A percentile compares a stretch with the other conserved stretches of the same genome.
Evolutionary conservation across 2,329 filamentous ascomycete genomes (phyloP).

Genomic region (Cladobotryum protrusum): DNA sequence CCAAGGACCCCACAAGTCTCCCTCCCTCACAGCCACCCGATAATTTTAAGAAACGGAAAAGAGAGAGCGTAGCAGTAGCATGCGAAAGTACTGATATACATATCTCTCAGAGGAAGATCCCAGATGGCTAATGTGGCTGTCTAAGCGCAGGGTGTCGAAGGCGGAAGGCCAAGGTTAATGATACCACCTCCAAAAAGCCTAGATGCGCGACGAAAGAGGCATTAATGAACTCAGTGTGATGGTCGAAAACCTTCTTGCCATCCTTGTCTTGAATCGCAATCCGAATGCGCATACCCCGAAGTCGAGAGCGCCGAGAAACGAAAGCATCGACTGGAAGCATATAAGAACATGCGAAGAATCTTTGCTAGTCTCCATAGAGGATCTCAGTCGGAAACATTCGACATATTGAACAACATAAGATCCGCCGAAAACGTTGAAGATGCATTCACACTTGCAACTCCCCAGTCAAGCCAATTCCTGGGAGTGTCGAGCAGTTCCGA

Average conservation of each 20-base stretch:
- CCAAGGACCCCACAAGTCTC: no score
- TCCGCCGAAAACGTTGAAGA: not conserved
- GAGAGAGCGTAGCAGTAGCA: not conserved
- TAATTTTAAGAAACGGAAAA: not conserved
- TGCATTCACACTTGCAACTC: not conserved
- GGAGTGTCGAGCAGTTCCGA: not conserved
- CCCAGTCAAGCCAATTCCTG: no score
- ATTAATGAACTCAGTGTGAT: constrained; percentile 10
- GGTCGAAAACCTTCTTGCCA: constrained; percentile 5
- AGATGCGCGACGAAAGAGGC: not conserved
- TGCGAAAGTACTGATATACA: not conserved
- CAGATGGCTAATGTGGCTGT: not conserved
- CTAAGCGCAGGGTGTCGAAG: constrained; percentile 8
- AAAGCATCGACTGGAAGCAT: not conserved
- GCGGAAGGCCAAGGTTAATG: constrained; percentile 7
- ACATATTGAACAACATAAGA: not conserved
- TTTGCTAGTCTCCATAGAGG: not conserved
- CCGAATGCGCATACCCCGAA: not conserved
- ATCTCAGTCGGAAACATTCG: not conserved
- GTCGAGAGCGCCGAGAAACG: not conserved
- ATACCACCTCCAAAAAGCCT: not conserved
- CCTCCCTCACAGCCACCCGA: no score
- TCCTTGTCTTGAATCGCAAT: not conserved
- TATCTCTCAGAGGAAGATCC: not conserved
- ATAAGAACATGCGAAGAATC: not conserved